Conservation (phyloP, 2,329 filamentous ascomycete genomes). For the Lasiodiplodia sp. region DNA sequence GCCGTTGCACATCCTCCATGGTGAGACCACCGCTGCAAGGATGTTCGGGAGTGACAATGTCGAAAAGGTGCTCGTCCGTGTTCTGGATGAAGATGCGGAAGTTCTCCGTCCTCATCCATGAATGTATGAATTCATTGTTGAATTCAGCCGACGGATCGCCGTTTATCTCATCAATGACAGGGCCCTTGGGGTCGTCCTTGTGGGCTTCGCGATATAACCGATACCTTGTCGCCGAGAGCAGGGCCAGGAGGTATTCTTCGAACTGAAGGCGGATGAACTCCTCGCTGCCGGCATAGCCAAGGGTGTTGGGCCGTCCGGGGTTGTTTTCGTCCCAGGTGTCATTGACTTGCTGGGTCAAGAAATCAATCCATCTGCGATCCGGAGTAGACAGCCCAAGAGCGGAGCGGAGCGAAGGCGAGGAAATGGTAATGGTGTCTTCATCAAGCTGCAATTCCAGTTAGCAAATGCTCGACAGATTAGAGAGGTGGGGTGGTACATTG, state of each 20-base stretch:
- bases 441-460: slow-evolving; percentile 66
- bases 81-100: slow-evolving; percentile 83
- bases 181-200: slow-evolving; percentile 63
- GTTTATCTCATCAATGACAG: slow-evolving; percentile 65
- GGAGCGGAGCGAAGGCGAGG: slow-evolving; percentile 76
- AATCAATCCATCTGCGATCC: slow-evolving; percentile 96
- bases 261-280: slow-evolving; percentile 98
- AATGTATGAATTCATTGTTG: slow-evolving; percentile 81
- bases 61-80: slow-evolving; percentile 85
- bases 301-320: slow-evolving; percentile 86
- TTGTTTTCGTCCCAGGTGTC: slow-evolving; percentile 96
- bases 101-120: slow-evolving; percentile 88
- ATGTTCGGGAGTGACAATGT: slow-evolving; percentile 91
- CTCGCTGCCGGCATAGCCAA: slow-evolving; percentile 94
- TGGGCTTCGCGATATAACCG: slow-evolving; percentile 61
- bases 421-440: slow-evolving; percentile 83
- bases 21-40: slow-evolving; percentile 91
- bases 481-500: slow-evolving; percentile 60
- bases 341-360: slow-evolving; percentile 88
- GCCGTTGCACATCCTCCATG: slow-evolving; percentile 91
- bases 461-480: too few species aligned
- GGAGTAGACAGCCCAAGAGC: slow-evolving; percentile 82
- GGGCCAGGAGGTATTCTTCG: slow-evolving; percentile 90
- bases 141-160: slow-evolving; percentile 88
- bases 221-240: slow-evolving; percentile 90